Percentiles rank a stretch among this genome's conserved stretches.
Evolutionary conservation across 2,329 filamentous ascomycete genomes (phyloP).

Genomic region (Talaromyces pinophilus): DNA sequence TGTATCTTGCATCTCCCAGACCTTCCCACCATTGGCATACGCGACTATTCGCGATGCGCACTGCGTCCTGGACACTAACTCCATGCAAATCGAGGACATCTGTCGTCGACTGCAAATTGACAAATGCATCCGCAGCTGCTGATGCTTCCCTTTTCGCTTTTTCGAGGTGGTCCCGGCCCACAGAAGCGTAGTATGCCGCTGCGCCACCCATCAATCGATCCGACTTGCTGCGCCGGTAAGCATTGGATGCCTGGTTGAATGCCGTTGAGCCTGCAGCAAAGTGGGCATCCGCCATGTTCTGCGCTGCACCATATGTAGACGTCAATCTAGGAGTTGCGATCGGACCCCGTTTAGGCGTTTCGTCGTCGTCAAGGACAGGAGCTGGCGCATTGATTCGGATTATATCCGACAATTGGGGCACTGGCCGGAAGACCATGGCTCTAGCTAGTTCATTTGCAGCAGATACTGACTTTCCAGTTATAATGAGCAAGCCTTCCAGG

Average conservation of each 20-base stretch:
- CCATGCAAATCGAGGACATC: conserved; percentile 77
- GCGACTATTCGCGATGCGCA: conserved; percentile 70
- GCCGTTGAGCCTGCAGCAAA: conserved; percentile 52
- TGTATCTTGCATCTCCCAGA: conserved; percentile 65
- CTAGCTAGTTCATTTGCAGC: conserved; percentile 63
- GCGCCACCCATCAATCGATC: conserved; percentile 73
- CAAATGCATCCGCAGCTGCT: conserved; percentile 69
- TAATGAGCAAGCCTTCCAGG: conserved; percentile 55
- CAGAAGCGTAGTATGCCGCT: conserved; percentile 72
- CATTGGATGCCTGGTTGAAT: conserved; percentile 59
- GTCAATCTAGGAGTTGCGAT: conserved; percentile 19
- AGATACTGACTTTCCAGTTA: conserved; percentile 59
- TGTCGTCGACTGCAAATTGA: conserved; percentile 64
- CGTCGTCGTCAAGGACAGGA: conserved; percentile 29
- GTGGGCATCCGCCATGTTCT: conserved; percentile 47
- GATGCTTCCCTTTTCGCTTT: conserved; percentile 61
- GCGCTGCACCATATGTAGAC: conserved; percentile 32
- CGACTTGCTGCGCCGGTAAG: conserved; percentile 64
- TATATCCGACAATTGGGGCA: conserved; percentile 37
- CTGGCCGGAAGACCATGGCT: conserved; percentile 49
- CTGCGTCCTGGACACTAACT: conserved; percentile 75
- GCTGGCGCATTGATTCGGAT: conserved; percentile 46
- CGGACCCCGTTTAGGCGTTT: conserved; percentile 24
- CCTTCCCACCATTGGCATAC: conserved; percentile 75
- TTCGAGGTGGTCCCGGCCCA: conserved; percentile 65